Conservation (phyloP, 345 rosid genomes). For the Bretschneidera sinensis region DNA sequence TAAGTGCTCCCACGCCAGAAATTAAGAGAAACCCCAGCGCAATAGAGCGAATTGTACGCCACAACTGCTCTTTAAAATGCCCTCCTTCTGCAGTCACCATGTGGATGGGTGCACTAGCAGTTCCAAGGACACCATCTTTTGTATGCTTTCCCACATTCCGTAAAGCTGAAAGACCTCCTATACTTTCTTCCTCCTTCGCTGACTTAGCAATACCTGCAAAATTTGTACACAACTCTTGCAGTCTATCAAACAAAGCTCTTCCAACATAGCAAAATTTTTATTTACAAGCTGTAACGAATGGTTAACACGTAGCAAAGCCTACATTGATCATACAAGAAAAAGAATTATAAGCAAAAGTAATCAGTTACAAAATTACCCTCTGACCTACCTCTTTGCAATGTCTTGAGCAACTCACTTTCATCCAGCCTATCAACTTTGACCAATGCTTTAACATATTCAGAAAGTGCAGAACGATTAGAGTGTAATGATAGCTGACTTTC, state of each 20-base stretch:
- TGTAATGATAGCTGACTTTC: conserved; percentile 81
- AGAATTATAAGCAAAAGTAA: too few species aligned
- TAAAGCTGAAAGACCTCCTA: conserved; percentile 59
- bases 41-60: conserved; percentile 80
- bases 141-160: conserved; percentile 64
- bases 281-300: too few species aligned
- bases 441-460: conserved; percentile 85
- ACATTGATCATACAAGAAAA: too few species aligned
- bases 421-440: conserved; percentile 87
- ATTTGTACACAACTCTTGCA: background rate
- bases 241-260: background rate
- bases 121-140: conserved; percentile 74
- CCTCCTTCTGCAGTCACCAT: conserved; percentile 73
- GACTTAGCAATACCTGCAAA: conserved; percentile 51
- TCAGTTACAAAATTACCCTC: background rate
- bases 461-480: conserved; percentile 54
- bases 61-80: conserved; percentile 81
- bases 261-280: background rate
- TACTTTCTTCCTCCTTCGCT: conserved; percentile 48
- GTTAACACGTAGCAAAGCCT: background rate
- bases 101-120: conserved; percentile 80
- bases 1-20: conserved; percentile 89
- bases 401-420: conserved; percentile 70
- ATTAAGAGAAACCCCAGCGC: conserved; percentile 74
- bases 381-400: conserved; percentile 73